phyloP scores from a whole-genome alignment of 2,329 filamentous ascomycete genomes.

The Plenodomus tracheiphilus region DNA sequence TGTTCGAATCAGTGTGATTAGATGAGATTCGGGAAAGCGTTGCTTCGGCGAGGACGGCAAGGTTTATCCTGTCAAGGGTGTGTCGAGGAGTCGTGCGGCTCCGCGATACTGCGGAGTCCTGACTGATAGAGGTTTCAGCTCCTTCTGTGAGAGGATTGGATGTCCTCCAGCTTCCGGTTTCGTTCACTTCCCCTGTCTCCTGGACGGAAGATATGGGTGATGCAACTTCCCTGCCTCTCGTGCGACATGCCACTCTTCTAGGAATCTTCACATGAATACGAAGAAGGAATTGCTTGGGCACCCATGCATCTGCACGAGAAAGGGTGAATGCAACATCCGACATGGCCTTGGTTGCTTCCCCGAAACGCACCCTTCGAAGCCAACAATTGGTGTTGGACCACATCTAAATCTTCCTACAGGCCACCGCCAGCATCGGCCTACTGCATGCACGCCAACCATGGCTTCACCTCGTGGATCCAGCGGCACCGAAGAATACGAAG shows the following conservation, averaged over 20 bases:
- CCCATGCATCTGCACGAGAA: not conserved
- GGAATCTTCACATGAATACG: not conserved
- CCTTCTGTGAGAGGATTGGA: not conserved
- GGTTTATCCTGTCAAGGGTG: not conserved
- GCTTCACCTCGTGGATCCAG: not conserved
- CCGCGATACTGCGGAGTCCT: not conserved
- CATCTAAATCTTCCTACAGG: not conserved
- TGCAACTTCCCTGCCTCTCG: not conserved
- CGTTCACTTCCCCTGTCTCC: too few relatives aligned
- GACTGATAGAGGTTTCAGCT: not conserved
- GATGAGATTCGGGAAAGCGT: not conserved
- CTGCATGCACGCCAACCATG: not conserved
- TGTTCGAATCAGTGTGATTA: not conserved
- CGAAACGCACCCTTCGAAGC: not conserved
- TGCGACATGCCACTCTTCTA: not conserved
- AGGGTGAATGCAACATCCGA: not conserved
- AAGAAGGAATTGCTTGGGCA: not conserved
- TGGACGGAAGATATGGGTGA: too few relatives aligned
- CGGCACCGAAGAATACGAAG: not conserved
- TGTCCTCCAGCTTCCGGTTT: not conserved
- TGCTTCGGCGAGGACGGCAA: not conserved
- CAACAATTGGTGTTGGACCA: not conserved
- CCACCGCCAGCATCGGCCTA: not conserved
- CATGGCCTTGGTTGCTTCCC: not conserved
- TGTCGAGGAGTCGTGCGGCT: not conserved